phyloP scores from a whole-genome alignment of 345 rosid genomes.

The Populus ilicifolia region DNA sequence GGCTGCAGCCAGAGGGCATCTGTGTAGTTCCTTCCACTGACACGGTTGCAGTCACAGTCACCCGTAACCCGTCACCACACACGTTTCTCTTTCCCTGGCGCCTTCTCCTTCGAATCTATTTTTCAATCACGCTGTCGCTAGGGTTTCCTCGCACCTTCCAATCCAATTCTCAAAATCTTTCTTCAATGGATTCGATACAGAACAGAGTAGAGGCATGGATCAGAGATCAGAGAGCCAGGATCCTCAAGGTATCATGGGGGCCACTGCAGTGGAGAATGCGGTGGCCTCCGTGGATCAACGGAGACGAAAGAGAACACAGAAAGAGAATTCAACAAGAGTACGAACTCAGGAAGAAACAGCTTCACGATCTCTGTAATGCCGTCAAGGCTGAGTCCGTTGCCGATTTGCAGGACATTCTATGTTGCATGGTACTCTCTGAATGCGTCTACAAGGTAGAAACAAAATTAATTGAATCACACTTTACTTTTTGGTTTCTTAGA shows the following conservation, averaged over 20 bases:
- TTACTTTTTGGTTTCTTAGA: background rate
- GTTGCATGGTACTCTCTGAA: conserved; percentile 95
- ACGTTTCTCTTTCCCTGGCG: background rate
- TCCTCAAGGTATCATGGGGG: conserved; percentile 72
- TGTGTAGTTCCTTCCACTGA: background rate
- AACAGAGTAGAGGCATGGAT: conserved; percentile 81
- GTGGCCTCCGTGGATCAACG: conserved; percentile 76
- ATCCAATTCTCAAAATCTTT: background rate
- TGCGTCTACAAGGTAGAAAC: conserved; percentile 79
- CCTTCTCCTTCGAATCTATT: background rate
- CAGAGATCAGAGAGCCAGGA: conserved; percentile 73
- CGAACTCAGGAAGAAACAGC: conserved; percentile 65
- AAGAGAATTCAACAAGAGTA: conserved; percentile 68
- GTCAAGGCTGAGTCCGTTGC: conserved; percentile 75
- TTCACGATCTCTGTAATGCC: conserved; percentile 72
- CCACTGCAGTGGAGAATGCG: conserved; percentile 69
- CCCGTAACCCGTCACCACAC: background rate
- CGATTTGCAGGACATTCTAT: conserved; percentile 83
- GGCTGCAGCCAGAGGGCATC: background rate
- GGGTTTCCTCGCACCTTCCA: background rate
- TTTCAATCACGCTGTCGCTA: no score
- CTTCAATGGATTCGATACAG: conserved; percentile 59
- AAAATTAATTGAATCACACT: background rate
- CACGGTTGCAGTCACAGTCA: background rate
- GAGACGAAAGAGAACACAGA: conserved; percentile 45